phyloP scores from a whole-genome alignment of 2,329 filamentous ascomycete genomes.

The Ophiostoma ulmi region DNA sequence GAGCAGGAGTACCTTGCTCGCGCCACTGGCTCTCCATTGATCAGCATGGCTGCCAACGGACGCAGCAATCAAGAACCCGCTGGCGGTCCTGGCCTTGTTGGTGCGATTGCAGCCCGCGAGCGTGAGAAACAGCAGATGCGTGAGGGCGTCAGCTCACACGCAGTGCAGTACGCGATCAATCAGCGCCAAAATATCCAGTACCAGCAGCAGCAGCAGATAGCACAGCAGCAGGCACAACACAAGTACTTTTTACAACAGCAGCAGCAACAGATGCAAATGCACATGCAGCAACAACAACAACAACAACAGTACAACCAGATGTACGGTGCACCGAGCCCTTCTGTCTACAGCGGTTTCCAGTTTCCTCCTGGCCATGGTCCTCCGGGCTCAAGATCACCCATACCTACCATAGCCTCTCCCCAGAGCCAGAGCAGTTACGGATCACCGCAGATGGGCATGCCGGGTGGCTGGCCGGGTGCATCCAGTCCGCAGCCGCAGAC shows the following conservation, averaged over 20 bases:
- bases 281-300: slow-evolving; percentile 30
- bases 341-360: slow-evolving; percentile 26
- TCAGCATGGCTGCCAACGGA: slow-evolving; percentile 58
- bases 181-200: slow-evolving; percentile 51
- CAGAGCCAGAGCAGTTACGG: slow-evolving; percentile 22
- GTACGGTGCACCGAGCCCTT: slow-evolving; percentile 21
- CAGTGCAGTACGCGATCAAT: slow-evolving; percentile 67
- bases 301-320: slow-evolving; percentile 30
- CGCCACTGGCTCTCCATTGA: slow-evolving; percentile 69
- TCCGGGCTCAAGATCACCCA: slow-evolving; percentile 1
- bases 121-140: slow-evolving; percentile 69
- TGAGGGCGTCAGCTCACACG: slow-evolving; percentile 62
- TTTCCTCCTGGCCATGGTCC: slow-evolving; percentile 26
- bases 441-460: slow-evolving; percentile 26
- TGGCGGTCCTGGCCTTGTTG: slow-evolving; percentile 61
- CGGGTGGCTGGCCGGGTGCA: slow-evolving; percentile 20
- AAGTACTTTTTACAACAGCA: slow-evolving; percentile 30
- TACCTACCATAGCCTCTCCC: neutral
- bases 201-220: slow-evolving; percentile 33
- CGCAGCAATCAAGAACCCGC: slow-evolving; percentile 46
- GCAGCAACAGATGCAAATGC: slow-evolving; percentile 33
- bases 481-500: slow-evolving; percentile 24
- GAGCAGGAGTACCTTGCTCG: slow-evolving; percentile 87
- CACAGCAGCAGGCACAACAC: slow-evolving; percentile 32
- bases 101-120: slow-evolving; percentile 74